Evolutionary conservation across 345 rosid species (phyloP).

Genomic region (Citrus unshiu): DNA sequence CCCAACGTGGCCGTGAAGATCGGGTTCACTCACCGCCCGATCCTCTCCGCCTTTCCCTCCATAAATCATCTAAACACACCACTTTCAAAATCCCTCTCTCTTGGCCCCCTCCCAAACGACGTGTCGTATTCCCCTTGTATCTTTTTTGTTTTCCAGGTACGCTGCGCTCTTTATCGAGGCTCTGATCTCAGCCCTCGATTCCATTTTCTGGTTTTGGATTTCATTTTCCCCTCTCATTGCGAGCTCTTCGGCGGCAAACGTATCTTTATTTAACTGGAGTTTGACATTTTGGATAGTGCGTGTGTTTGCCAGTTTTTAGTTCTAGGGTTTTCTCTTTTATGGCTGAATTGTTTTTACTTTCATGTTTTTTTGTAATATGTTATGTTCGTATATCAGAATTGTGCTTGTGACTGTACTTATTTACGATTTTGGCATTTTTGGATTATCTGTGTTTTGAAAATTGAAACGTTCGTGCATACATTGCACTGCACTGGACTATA

Average conservation of each 20-base stretch:
- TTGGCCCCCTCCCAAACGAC: background rate
- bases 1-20: background rate
- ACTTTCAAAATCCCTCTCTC: background rate
- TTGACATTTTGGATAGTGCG: background rate
- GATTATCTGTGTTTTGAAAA: background rate
- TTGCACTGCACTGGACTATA: too few species aligned
- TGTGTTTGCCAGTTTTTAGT: background rate
- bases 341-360: background rate
- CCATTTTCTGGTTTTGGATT: background rate
- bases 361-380: background rate
- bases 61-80: background rate
- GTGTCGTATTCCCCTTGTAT: background rate
- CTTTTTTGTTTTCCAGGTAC: constrained; percentile 1
- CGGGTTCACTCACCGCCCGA: background rate
- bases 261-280: background rate
- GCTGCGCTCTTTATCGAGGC: background rate
- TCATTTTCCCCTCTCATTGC: background rate
- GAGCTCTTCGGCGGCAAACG: background rate
- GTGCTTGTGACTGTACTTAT: background rate
- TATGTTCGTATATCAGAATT: background rate
- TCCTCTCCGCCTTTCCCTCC: background rate
- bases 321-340: constrained; percentile 4
- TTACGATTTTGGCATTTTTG: background rate
- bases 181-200: background rate
- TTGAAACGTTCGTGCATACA: background rate